Evolutionary conservation across 2,329 filamentous ascomycete species (phyloP), one percentile per base, ranked within the genome.

Genomic region (Pleochaeta shiraiana): DNA sequence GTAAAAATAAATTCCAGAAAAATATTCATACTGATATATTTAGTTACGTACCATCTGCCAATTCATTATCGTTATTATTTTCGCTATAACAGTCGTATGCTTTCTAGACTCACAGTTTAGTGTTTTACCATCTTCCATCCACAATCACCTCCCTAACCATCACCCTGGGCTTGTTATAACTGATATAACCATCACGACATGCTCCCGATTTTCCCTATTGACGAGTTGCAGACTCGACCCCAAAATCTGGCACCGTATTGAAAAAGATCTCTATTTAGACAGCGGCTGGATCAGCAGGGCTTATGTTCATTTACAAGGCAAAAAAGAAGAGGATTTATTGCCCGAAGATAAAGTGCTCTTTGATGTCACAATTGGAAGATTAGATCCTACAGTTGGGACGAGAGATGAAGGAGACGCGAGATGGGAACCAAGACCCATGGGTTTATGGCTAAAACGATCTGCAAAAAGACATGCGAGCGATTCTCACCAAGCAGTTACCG

Each of bases 231-330:
- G 79, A 65, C 77, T 86, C 43, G 81, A 86, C 69, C 74, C 63
- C 12, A 57, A 55, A 2, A 76, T 70, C 33, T 88, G 85, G 85
- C 79, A 84, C 69, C 80, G 83, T 33, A 76, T 89, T 47, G 83
- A 88, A 68, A 89, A 88, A 73, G 85, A 89, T 70, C 77, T 89
- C 1, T 86, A 86, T 69, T 76, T 89, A 59, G 79, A 79, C 64
- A 78, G 77, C 16, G 80, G 81, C 55, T 88, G 83, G 83, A 76
- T 85, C 37, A 81, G 78, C 30, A 82, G 79, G 70, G 85, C 85
- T 63, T 89, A 83, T 70, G 74, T 89, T 31, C 82, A 87, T 71
- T 80, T 88, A 65, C 78, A 86, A 73, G 78, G 84, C 64, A 88
- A 86, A 77, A 81, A 81, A 67, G 85, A 88, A 73, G 83, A 86